Evolutionary conservation across 208 protist species (phyloP).

Genomic region (Acanthamoeba royreba): DNA sequence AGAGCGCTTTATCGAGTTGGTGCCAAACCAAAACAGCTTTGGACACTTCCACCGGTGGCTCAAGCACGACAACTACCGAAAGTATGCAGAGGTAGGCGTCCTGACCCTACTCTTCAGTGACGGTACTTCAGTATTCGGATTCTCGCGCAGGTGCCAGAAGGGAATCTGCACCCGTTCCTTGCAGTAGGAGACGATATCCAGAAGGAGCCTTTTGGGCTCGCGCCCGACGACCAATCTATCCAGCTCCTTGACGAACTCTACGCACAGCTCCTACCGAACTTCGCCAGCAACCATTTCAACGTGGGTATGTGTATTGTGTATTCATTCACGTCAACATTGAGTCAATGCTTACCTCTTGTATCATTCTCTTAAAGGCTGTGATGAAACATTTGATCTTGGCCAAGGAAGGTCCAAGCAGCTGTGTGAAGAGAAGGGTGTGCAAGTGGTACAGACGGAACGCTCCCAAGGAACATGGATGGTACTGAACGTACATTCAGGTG

Average conservation of each 20-base stretch:
- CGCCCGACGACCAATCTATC: background rate
- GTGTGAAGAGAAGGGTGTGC: background rate
- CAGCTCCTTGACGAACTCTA: background rate
- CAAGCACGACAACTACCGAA: background rate
- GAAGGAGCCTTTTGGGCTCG: constrained; percentile 1
- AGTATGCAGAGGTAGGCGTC: constrained; percentile 27
- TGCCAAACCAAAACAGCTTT: constrained; percentile 40
- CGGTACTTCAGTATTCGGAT: too few relatives aligned
- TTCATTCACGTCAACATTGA: too few relatives aligned
- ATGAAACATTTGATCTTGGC: background rate
- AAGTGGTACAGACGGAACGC: too few relatives aligned
- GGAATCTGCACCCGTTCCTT: background rate
- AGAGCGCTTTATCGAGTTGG: constrained; percentile 16
- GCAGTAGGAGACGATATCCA: background rate
- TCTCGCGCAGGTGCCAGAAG: background rate
- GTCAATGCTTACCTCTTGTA: too few relatives aligned
- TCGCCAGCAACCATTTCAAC: constrained; percentile 25
- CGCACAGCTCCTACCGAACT: background rate
- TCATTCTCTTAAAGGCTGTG: background rate
- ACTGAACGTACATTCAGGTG: background rate
- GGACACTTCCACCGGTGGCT: constrained; percentile 31
- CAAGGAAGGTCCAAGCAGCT: background rate
- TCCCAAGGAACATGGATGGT: too few relatives aligned
- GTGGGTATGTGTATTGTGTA: too few relatives aligned
- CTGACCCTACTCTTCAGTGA: too few relatives aligned